A percentile compares a stretch with the other conserved stretches of the same genome.
Evolutionary conservation across 1,284 basidiomycete species (phyloP).

Genomic region (Mycosarcoma mackinlayi): DNA sequence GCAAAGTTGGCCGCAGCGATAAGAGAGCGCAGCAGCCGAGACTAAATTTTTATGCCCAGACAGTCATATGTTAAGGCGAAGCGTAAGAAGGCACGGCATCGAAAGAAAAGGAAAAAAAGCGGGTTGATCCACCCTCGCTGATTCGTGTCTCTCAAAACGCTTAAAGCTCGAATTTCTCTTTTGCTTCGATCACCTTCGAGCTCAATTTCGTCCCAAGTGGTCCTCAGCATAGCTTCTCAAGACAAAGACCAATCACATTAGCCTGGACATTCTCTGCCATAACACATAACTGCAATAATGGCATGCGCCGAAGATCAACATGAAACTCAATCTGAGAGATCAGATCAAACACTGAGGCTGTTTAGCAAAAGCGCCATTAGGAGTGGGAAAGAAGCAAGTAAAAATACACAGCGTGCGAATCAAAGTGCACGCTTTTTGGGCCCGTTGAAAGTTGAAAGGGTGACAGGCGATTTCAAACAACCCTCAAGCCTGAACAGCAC

Average conservation of each 20-base stretch:
- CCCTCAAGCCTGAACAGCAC: conserved; percentile 18
- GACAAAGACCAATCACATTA: neutral
- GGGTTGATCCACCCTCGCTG: conserved; percentile 9
- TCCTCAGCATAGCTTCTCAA: neutral
- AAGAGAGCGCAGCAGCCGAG: conserved; percentile 1
- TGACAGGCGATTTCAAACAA: neutral
- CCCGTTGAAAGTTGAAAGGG: neutral
- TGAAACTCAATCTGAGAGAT: neutral
- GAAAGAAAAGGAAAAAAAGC: neutral
- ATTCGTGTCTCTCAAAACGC: conserved; percentile 18
- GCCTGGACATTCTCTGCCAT: no score
- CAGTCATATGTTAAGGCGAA: conserved; percentile 16
- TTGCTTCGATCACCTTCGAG: conserved; percentile 34
- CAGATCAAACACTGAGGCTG: no score
- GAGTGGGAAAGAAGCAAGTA: conserved; percentile 12
- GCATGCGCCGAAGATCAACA: no score
- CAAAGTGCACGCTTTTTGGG: conserved; percentile 11
- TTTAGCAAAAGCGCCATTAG: no score
- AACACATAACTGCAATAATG: no score
- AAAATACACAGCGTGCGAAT: conserved; percentile 25
- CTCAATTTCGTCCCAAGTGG: conserved; percentile 1
- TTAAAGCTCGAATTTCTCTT: conserved; percentile 9
- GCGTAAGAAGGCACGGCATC: neutral
- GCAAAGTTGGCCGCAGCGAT: conserved; percentile 9
- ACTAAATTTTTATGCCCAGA: conserved; percentile 5